Base-by-base conservation (phyloP, 2,329 filamentous ascomycete genomes). In the Monilinia fructicola region DNA sequence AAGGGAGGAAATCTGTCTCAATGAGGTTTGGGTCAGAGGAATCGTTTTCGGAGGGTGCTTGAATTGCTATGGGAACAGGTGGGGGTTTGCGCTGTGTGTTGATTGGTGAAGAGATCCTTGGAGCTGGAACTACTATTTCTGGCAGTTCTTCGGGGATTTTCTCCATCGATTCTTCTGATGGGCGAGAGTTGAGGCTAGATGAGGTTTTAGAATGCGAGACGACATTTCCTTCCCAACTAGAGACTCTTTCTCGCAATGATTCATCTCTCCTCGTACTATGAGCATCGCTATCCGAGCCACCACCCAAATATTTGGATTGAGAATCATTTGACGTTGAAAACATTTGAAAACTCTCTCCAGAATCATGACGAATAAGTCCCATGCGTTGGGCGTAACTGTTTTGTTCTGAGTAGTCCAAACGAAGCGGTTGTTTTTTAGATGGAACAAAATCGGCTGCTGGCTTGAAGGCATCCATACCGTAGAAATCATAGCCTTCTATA, bases 401-500 rank as follows among this genome's bases (percentile, higher is more conserved):
- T 18, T 64, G 63, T 16, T 70, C 68, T 10, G 68, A 56, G 44
- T 75, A 74, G 63, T 78, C 79, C 67, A 78, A 71, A 26, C 75
- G 74, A 7, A 79, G 69, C 6, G 77, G 76, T 64, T 78, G 78
- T 65, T 78, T 78, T 70, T 78, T 79, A 64, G 76, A 79, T 7
- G 80, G 74, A 11, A 81, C 83, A 60, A 86, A 82, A 68, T 87
- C 83, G 56, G 87, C 83, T 9, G 83, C 83, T 54, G 78, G 59
- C 78, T 77, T 65, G 83, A 74, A 68, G 70, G 77, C 82, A n/a
- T 86, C 85, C 38, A 85, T 78, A 71, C 86, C 87, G 73, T 88
- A 88, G 72, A 89, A 89, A 74, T 89, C 86, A 71, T 89, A 88
- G 0, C 86, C 86, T 70, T 88, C 86, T 1, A 74, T 64, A 65